phyloP scores from a whole-genome alignment of 2,329 filamentous ascomycete genomes.

The Helotiales sp. region DNA sequence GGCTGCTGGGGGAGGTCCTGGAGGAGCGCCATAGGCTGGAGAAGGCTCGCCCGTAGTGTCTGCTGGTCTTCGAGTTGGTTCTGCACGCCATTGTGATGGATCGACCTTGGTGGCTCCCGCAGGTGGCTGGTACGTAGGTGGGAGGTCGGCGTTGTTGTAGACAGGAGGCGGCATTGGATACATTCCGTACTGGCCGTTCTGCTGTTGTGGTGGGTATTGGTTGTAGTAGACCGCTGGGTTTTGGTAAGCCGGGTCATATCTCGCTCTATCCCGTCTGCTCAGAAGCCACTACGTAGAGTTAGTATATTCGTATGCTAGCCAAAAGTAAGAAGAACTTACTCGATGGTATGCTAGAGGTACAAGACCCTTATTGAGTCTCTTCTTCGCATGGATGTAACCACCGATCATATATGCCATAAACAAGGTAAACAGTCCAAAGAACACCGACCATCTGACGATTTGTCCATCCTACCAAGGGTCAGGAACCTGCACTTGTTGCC shows the following conservation, averaged over 20 bases:
- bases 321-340: slow-evolving; percentile 49
- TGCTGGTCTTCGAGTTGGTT: slow-evolving; percentile 40
- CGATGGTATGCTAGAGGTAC: slow-evolving; percentile 72
- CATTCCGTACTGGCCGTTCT: slow-evolving; percentile 51
- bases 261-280: slow-evolving; percentile 38
- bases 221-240: slow-evolving; percentile 49
- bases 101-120: slow-evolving; percentile 58
- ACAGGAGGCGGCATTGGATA: slow-evolving; percentile 59
- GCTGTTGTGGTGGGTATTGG: slow-evolving; percentile 44
- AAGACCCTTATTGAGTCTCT: slow-evolving; percentile 67
- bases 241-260: slow-evolving; percentile 51
- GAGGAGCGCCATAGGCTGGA: slow-evolving; percentile 51
- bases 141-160: slow-evolving; percentile 56
- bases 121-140: slow-evolving; percentile 60
- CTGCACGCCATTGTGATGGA: slow-evolving; percentile 51
- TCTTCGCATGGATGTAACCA: slow-evolving; percentile 73
- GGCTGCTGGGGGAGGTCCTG: slow-evolving; percentile 54
- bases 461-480: slow-evolving; percentile 36
- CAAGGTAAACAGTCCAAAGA: slow-evolving; percentile 63
- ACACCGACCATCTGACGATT: slow-evolving; percentile 71
- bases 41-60: slow-evolving; percentile 36
- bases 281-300: slow-evolving; percentile 40
- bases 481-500: not conserved
- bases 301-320: slow-evolving; percentile 18
- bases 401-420: slow-evolving; percentile 67